A percentile compares a stretch with the other conserved stretches of the same genome.
Evolutionary conservation across 768 basidiomycete species (phyloP).

Genomic region (Agaricus sinodeliciosus): DNA sequence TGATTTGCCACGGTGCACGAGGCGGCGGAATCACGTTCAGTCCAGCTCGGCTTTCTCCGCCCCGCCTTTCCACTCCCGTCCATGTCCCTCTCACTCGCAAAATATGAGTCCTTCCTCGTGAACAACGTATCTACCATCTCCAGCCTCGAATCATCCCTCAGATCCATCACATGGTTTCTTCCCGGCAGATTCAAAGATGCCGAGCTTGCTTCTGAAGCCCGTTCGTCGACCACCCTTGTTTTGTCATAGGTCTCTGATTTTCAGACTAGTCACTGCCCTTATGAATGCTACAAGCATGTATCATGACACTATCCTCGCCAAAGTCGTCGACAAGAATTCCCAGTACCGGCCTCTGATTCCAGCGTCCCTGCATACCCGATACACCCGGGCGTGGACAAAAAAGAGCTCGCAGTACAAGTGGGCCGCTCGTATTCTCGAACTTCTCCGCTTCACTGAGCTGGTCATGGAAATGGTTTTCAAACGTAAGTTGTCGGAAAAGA

Average conservation of each 20-base stretch:
- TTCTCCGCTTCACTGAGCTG: constrained; percentile 77
- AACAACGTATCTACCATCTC: constrained; percentile 83
- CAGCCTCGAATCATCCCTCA: constrained; percentile 80
- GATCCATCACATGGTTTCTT: constrained; percentile 91
- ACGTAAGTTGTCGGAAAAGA: constrained; percentile 57
- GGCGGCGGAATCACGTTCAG: constrained; percentile 17
- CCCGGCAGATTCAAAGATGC: constrained; percentile 98
- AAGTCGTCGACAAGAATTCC: constrained; percentile 54
- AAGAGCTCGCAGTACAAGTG: constrained; percentile 68
- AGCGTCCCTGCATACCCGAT: constrained; percentile 75
- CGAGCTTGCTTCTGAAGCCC: constrained; percentile 88
- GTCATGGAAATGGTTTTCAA: constrained; percentile 85
- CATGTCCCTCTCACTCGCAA: constrained; percentile 61
- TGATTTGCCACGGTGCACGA: constrained; percentile 9
- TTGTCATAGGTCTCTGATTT: constrained; percentile 12
- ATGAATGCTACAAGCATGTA: constrained; percentile 89
- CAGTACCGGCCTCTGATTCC: constrained; percentile 74
- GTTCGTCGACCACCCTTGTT: constrained; percentile 46
- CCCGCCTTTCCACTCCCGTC: constrained; percentile 10
- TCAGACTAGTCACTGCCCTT: constrained; percentile 68
- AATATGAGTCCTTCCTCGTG: constrained; percentile 79
- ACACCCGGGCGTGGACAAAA: constrained; percentile 83
- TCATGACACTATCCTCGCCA: constrained; percentile 86
- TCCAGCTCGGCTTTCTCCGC: constrained; percentile 10
- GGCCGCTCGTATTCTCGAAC: constrained; percentile 67